These are phyloP conservation scores for Nitzschia sp. DNA, from an alignment of 108 stramenopile species.

Conservation along the genomic window DNA sequence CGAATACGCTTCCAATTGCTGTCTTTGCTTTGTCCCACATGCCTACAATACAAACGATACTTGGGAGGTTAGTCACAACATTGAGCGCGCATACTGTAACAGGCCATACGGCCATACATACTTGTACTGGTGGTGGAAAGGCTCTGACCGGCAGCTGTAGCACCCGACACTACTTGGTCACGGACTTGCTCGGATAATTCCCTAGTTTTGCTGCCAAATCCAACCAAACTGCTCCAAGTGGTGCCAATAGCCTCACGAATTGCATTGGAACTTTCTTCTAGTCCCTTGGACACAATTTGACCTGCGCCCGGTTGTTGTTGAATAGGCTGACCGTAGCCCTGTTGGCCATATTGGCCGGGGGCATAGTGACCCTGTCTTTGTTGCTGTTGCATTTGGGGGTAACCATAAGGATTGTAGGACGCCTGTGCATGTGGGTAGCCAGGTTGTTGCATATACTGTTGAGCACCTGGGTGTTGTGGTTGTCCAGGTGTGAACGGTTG, in stretches of 20 bases:
- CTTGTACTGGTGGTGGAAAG: constrained; percentile 43
- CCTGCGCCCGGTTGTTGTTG: constrained; percentile 27
- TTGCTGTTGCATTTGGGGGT: constrained; percentile 3
- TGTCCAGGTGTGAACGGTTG: background rate
- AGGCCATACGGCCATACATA: constrained; percentile 27
- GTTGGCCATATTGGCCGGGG: constrained; percentile 14
- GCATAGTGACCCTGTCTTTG: constrained; percentile 20
- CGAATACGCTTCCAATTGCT: constrained; percentile 51
- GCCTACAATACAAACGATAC: constrained; percentile 25
- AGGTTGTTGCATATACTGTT: constrained; percentile 10
- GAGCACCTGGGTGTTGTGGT: constrained; percentile 7
- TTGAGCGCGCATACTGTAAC: background rate
- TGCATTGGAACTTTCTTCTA: constrained; percentile 27
- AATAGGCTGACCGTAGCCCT: constrained; percentile 9
- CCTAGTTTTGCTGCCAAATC: constrained; percentile 49
- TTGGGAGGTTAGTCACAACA: background rate
- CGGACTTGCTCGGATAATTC: constrained; percentile 45
- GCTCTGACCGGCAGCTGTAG: constrained; percentile 46
- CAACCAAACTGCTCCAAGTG: constrained; percentile 57
- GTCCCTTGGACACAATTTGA: constrained; percentile 20
- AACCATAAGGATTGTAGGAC: background rate
- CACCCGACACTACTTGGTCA: constrained; percentile 48
- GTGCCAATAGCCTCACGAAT: constrained; percentile 48
- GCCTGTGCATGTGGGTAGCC: constrained; percentile 1
- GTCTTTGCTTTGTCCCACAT: constrained; percentile 38